Evolutionary conservation across 2,329 filamentous ascomycete genomes (phyloP), one percentile per base, ranked within the genome.

Genomic region (Fusarium sp.): DNA sequence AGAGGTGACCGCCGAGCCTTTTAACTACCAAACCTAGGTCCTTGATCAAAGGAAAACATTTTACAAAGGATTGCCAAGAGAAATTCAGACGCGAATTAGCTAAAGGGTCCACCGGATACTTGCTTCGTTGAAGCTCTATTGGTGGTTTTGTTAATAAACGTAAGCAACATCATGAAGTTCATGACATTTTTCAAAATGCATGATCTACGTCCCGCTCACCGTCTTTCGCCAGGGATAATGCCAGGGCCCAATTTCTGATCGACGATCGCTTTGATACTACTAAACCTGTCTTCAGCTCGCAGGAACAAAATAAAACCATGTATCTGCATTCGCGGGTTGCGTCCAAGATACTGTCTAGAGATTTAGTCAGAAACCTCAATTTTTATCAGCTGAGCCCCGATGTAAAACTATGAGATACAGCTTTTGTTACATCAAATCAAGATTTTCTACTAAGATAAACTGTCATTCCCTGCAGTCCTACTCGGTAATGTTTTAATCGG

Each of bases 161-260:
- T 70, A 70, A 70, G 63, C 43, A 40, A 15, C 14, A 51, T 43
- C 28, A 53, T 24, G 13, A 70, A 70, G 54, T 70, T 70, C 67
- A 70, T 70, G 67, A 70, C 57, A n/a, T 68, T 56, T n/a, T 14
- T 19, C n/a, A 35, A 68, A 68, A 55, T 68, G 61, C 66, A 69
- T 68, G 66, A 69, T 68, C 52, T 15, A 11, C 32, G 44, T 44
- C n/a, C 17, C 37, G 28, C 33, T 68, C 56, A 69, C 66, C 61
- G 65, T 55, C 53, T 67, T 22, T 62, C 58, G 47, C 35, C 57
- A 66, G 46, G 51, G 61, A 44, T 37, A 8, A 41, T 24, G 19
- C 28, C 52, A 62, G 40, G 61, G 56, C 26, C 39, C 13, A 11
- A 32, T 17, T 20, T 32, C 33, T 17, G 26, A 58, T 51, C 39